phyloP scores from a whole-genome alignment of 768 basidiomycete species.

The Leucocoprinus sp. region DNA sequence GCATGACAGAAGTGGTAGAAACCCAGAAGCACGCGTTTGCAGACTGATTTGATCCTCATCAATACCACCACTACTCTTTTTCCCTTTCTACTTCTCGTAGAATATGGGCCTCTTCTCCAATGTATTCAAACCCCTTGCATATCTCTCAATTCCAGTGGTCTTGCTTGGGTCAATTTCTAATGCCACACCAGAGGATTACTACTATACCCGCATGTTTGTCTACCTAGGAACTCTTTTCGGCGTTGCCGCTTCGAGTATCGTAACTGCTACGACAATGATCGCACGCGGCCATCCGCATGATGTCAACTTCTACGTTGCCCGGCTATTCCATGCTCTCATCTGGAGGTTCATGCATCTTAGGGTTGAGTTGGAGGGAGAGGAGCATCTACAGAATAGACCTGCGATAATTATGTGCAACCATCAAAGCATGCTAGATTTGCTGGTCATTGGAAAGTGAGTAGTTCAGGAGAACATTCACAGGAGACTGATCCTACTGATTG shows the following conservation, averaged over 20 bases:
- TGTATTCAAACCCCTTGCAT: constrained; percentile 65
- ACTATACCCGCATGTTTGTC: constrained; percentile 64
- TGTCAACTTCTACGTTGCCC: constrained; percentile 76
- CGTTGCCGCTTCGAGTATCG: constrained; percentile 64
- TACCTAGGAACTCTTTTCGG: constrained; percentile 67
- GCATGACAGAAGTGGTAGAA: background rate
- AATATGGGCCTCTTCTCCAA: constrained; percentile 57
- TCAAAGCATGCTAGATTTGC: constrained; percentile 87
- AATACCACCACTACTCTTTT: background rate
- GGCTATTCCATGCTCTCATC: constrained; percentile 69
- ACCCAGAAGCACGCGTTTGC: constrained; percentile 9
- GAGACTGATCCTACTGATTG: constrained; percentile 8
- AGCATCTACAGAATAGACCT: constrained; percentile 65
- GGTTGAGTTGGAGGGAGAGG: constrained; percentile 79
- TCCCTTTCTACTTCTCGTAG: constrained; percentile 10
- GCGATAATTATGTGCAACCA: constrained; percentile 83
- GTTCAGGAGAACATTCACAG: background rate
- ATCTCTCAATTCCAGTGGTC: constrained; percentile 66
- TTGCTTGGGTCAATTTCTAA: constrained; percentile 53
- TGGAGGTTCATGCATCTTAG: constrained; percentile 55
- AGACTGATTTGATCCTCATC: constrained; percentile 10
- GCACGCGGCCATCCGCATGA: constrained; percentile 65
- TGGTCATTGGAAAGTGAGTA: constrained; percentile 69
- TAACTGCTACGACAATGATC: constrained; percentile 58
- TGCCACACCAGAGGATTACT: constrained; percentile 48